Evolutionary conservation across 177 flowering plant genomes (phyloP).

Genomic region (Vitis hybrid): DNA sequence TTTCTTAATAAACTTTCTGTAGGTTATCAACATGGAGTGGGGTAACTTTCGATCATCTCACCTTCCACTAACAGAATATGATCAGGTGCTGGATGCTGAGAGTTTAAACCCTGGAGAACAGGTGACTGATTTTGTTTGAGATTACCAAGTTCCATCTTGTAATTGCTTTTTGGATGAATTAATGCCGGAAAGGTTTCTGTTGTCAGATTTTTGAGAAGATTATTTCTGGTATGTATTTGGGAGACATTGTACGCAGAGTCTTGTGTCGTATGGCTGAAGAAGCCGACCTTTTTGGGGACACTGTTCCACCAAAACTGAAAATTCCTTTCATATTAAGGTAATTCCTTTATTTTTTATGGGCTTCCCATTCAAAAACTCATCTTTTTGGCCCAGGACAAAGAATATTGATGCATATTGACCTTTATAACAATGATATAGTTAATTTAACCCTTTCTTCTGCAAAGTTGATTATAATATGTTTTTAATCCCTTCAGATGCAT

Average conservation of each 20-base stretch:
- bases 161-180: background rate
- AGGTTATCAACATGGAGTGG: conserved; percentile 99
- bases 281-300: conserved; percentile 85
- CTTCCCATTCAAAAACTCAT: too few relatives aligned
- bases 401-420: too few relatives aligned
- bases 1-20: conserved; percentile 1
- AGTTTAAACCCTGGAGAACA: conserved; percentile 91
- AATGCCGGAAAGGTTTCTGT: background rate
- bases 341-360: background rate
- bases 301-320: conserved; percentile 75
- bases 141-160: conserved; percentile 1
- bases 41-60: conserved; percentile 89
- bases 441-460: too few relatives aligned
- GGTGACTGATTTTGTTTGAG: conserved; percentile 29
- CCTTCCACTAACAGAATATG: conserved; percentile 87
- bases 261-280: conserved; percentile 85
- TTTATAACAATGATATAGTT: too few relatives aligned
- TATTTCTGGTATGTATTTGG: conserved; percentile 97
- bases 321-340: conserved; percentile 76
- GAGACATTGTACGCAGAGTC: conserved; percentile 88
- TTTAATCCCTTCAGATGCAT: too few relatives aligned
- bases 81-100: conserved; percentile 72
- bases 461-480: too few relatives aligned
- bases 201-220: conserved; percentile 85
- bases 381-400: too few relatives aligned